These are phyloP conservation scores for Irpex sp. DNA, from an alignment of 1,284 basidiomycete species.

Conservation along the genomic window DNA sequence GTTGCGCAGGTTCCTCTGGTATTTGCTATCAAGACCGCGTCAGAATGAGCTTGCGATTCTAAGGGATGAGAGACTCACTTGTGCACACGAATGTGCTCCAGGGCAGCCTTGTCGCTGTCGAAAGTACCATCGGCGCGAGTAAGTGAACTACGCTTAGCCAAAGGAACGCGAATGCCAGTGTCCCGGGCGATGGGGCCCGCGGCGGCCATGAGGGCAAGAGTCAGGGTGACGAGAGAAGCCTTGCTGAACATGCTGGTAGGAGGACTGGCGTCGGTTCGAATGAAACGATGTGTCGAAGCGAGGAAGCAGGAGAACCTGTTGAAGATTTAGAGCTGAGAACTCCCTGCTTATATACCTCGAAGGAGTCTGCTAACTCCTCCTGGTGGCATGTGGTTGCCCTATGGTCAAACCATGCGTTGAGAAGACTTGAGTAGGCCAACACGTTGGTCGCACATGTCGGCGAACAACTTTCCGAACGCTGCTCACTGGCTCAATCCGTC, in stretches of 20 bases:
- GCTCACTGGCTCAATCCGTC: background rate
- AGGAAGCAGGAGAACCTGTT: background rate
- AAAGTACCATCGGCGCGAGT: conserved; percentile 4
- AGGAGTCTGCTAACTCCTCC: background rate
- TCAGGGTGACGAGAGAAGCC: background rate
- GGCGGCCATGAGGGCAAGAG: conserved; percentile 4
- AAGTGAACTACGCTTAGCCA: background rate
- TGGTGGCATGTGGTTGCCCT: background rate
- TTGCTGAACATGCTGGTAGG: background rate
- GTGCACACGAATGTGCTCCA: background rate
- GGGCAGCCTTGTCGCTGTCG: conserved; percentile 3
- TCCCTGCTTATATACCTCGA: background rate
- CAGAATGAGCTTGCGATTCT: background rate
- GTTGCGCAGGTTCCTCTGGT: conserved; percentile 4
- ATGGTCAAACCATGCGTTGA: background rate
- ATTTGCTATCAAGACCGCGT: background rate
- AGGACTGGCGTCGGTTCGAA: background rate
- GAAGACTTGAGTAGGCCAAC: no score
- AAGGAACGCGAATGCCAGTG: background rate
- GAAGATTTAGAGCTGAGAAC: background rate
- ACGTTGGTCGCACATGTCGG: no score
- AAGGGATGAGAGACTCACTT: background rate
- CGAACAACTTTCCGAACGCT: background rate
- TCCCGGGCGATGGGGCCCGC: background rate
- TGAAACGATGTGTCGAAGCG: background rate